These are phyloP conservation scores for Polyporus tsugae DNA, from an alignment of 1,284 basidiomycete genomes.

Conservation along the genomic window DNA sequence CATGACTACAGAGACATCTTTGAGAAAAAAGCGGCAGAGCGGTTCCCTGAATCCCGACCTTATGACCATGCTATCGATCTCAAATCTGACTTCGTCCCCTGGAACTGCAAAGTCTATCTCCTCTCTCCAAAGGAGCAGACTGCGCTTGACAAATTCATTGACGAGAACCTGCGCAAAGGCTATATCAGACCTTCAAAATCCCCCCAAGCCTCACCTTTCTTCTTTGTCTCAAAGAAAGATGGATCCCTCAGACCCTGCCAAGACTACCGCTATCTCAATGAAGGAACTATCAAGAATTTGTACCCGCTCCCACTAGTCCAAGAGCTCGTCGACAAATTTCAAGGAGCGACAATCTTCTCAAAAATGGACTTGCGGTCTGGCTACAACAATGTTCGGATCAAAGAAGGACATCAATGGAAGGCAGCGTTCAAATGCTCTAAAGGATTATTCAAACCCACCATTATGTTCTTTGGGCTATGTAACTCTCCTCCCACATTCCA, in stretches of 20 bases:
- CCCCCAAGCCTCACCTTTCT: slow-evolving; percentile 36
- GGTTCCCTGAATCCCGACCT: slow-evolving; percentile 32
- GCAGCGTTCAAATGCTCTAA: slow-evolving; percentile 26
- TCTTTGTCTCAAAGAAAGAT: slow-evolving; percentile 39
- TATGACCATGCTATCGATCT: slow-evolving; percentile 39
- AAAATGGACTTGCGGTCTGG: not conserved
- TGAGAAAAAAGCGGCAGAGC: slow-evolving; percentile 32
- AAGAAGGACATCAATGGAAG: slow-evolving; percentile 29
- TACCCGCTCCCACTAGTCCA: not conserved
- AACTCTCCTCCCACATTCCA: slow-evolving; percentile 43
- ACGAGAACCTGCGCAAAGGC: slow-evolving; percentile 40
- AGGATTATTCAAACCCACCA: slow-evolving; percentile 39
- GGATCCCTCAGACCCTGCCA: slow-evolving; percentile 24
- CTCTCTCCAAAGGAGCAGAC: slow-evolving; percentile 35
- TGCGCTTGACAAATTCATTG: slow-evolving; percentile 33
- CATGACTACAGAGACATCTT: slow-evolving; percentile 26
- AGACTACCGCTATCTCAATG: not conserved
- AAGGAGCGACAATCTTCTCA: not conserved
- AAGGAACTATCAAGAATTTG: not conserved
- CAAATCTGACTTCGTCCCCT: slow-evolving; percentile 24
- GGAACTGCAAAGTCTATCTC: slow-evolving; percentile 33
- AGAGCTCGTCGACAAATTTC: too few relatives aligned
- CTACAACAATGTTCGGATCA: slow-evolving; percentile 17
- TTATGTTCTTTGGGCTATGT: slow-evolving; percentile 44
- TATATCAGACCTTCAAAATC: slow-evolving; percentile 42